These are phyloP conservation scores for Phylloporus sp. DNA, from an alignment of 768 basidiomycete species.

Conservation along the genomic window DNA sequence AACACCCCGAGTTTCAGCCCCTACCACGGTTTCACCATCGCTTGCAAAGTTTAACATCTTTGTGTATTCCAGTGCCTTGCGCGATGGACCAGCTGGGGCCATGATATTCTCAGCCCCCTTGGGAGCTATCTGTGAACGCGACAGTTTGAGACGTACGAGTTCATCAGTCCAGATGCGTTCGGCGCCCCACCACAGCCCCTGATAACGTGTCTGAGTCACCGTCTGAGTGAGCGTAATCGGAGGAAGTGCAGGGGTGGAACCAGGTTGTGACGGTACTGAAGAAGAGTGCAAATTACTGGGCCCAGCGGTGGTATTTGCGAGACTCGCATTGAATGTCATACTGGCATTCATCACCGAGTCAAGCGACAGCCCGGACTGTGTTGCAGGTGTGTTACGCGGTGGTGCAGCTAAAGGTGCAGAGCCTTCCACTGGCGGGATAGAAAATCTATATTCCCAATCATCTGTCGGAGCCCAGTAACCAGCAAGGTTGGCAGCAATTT, in stretches of 20 bases:
- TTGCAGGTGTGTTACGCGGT: background rate
- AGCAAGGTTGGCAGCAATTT: conserved; percentile 62
- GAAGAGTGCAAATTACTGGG: conserved; percentile 3
- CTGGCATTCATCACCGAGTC: conserved; percentile 46
- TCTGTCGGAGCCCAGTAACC: conserved; percentile 71
- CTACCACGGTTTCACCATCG: conserved; percentile 12
- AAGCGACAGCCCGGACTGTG: conserved; percentile 28
- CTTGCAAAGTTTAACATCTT: conserved; percentile 8
- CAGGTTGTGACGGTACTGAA: background rate
- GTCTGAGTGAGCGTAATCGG: conserved; percentile 26
- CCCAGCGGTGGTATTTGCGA: conserved; percentile 11
- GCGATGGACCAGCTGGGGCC: conserved; percentile 56
- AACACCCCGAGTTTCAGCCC: conserved; percentile 46
- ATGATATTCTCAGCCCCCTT: conserved; percentile 56
- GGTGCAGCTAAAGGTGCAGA: conserved; percentile 4
- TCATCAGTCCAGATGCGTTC: conserved; percentile 89
- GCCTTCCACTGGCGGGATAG: conserved; percentile 31
- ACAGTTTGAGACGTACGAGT: conserved; percentile 72
- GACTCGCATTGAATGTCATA: conserved; percentile 39
- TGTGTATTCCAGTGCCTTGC: conserved; percentile 28
- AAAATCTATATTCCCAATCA: conserved; percentile 61
- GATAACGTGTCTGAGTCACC: conserved; percentile 56
- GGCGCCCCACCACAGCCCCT: conserved; percentile 87
- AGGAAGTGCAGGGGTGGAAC: conserved; percentile 13
- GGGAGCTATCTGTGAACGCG: conserved; percentile 64